These are phyloP conservation scores for Cutaneotrichosporon mucoides DNA, from an alignment of 1,284 basidiomycete species.

Conservation along the genomic window DNA sequence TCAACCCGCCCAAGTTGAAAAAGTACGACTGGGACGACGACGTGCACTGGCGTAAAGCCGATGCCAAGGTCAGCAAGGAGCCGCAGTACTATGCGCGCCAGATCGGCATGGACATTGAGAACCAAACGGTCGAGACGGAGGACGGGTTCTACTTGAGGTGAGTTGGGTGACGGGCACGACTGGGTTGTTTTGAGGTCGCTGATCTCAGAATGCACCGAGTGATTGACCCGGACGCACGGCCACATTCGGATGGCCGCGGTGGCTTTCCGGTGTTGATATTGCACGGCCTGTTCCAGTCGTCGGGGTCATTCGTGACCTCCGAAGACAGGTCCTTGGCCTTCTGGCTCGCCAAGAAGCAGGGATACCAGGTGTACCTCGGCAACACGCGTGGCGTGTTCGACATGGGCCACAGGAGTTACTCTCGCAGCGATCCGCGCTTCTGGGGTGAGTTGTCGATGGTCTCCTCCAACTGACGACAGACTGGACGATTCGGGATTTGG, in stretches of 20 bases:
- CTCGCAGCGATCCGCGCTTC: constrained; percentile 56
- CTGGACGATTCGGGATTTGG: constrained; percentile 61
- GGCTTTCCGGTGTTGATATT: constrained; percentile 60
- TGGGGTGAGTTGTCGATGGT: constrained; percentile 52
- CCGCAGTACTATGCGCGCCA: constrained; percentile 57
- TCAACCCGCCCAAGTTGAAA: constrained; percentile 21
- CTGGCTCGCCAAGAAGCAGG: constrained; percentile 58
- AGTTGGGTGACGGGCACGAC: background rate
- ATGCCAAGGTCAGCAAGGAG: constrained; percentile 54
- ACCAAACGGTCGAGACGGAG: constrained; percentile 58
- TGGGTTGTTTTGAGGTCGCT: background rate
- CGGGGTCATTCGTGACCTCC: constrained; percentile 61
- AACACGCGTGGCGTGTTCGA: constrained; percentile 60
- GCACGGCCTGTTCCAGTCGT: constrained; percentile 61
- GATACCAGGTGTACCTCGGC: constrained; percentile 61
- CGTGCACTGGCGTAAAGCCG: constrained; percentile 52
- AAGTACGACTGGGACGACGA: constrained; percentile 56
- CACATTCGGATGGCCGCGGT: constrained; percentile 51
- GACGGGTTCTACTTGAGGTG: constrained; percentile 58
- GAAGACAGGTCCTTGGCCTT: constrained; percentile 61
- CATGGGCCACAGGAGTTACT: constrained; percentile 57
- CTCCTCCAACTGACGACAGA: constrained; percentile 42
- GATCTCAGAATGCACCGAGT: constrained; percentile 54
- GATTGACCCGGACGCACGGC: constrained; percentile 52
- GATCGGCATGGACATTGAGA: constrained; percentile 57